Evolutionary conservation across 352 stramenopile species (phyloP).

Genomic region (Globisporangium megalacanthum): DNA sequence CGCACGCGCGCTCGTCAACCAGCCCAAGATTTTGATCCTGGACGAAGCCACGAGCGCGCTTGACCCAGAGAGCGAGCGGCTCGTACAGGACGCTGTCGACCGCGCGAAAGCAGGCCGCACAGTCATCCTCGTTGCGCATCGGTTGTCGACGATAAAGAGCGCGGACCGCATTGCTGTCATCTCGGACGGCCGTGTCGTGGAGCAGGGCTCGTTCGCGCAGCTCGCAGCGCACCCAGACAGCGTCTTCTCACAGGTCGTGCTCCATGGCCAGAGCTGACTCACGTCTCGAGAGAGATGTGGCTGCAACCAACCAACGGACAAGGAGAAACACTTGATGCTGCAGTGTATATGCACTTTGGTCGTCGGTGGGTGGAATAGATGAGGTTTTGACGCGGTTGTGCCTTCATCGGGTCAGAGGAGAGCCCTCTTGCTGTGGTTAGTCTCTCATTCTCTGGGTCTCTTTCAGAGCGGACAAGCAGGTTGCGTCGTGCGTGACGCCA

Average conservation of each 20-base stretch:
- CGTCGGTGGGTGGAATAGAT: too few relatives aligned
- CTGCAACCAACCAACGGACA: too few relatives aligned
- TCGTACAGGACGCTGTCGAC: slow-evolving; percentile 76
- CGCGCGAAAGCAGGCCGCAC: slow-evolving; percentile 87
- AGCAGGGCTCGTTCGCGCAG: slow-evolving; percentile 70
- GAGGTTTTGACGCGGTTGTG: too few relatives aligned
- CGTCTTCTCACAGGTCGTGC: slow-evolving; percentile 71
- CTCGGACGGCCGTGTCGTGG: slow-evolving; percentile 49
- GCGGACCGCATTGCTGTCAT: slow-evolving; percentile 63
- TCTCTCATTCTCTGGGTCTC: too few relatives aligned
- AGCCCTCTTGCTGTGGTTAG: too few relatives aligned
- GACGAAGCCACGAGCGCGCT: too few relatives aligned
- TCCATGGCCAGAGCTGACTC: slow-evolving; percentile 48
- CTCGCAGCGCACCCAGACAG: slow-evolving; percentile 55
- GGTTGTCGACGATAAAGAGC: slow-evolving; percentile 91
- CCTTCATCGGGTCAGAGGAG: too few relatives aligned
- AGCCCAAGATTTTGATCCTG: slow-evolving; percentile 62
- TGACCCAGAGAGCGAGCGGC: slow-evolving; percentile 27
- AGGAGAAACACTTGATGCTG: too few relatives aligned
- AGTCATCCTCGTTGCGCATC: slow-evolving; percentile 96
- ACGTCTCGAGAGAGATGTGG: too few relatives aligned
- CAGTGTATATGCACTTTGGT: too few relatives aligned
- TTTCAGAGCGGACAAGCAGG: too few relatives aligned
- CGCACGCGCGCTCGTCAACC: slow-evolving; percentile 66
- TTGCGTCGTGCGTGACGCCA: too few relatives aligned